Conservation (phyloP, 257 asterid species). For the Linderniella brevidens region DNA sequence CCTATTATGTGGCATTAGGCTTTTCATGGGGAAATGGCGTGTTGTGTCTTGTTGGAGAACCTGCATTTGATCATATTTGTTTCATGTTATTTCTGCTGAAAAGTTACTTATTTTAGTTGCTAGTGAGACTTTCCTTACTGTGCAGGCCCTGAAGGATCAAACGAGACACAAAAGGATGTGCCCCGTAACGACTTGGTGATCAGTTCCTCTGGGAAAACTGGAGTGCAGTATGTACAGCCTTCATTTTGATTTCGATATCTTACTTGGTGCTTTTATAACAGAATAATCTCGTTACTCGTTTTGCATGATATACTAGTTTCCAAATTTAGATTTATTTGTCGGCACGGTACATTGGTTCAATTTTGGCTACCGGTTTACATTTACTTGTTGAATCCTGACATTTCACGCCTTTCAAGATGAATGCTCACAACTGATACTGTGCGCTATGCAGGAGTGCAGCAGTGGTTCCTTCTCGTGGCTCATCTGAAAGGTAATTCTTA, state of each 20-base stretch:
- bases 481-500: conserved; percentile 56
- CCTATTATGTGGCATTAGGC: too few species aligned
- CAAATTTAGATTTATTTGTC: too few species aligned
- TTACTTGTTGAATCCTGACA: conserved; percentile 1
- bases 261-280: too few species aligned
- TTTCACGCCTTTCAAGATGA: background rate
- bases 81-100: too few species aligned
- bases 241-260: conserved; percentile 1
- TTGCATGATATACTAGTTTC: too few species aligned
- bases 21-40: too few species aligned
- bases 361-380: too few species aligned
- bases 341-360: too few species aligned
- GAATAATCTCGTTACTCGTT: too few species aligned
- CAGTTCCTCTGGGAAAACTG: conserved; percentile 45
- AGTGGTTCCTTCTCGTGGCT: conserved; percentile 28
- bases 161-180: conserved; percentile 29
- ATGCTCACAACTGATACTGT: conserved; percentile 36
- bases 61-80: too few species aligned
- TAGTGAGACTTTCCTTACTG: conserved; percentile 9
- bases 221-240: conserved; percentile 32
- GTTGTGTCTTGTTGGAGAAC: too few species aligned
- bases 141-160: conserved; percentile 68
- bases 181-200: conserved; percentile 33
- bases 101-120: conserved; percentile 7
- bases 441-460: conserved; percentile 42